Evolutionary conservation across 257 asterid species (phyloP).

Genomic region (Petunia axillaris): DNA sequence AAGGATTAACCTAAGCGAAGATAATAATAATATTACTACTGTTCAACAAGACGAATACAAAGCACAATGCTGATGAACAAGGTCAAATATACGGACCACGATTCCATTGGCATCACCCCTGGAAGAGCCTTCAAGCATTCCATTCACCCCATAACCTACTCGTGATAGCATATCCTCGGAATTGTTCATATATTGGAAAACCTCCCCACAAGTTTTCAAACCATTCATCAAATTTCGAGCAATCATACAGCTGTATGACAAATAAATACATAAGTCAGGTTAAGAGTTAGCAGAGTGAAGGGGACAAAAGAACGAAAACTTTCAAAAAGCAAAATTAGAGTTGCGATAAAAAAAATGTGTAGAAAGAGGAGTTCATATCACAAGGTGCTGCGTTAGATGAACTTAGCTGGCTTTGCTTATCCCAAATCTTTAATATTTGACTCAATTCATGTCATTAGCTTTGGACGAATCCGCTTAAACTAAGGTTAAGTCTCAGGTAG

Average conservation of each 20-base stretch:
- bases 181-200: slow-evolving; percentile 73
- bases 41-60: neutral
- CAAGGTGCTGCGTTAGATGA: too few relatives aligned
- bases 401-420: too few relatives aligned
- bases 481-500: too few relatives aligned
- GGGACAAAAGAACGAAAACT: too few relatives aligned
- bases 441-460: too few relatives aligned
- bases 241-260: slow-evolving; percentile 83
- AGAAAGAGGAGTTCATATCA: too few relatives aligned
- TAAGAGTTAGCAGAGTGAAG: neutral
- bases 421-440: too few relatives aligned
- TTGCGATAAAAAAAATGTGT: too few relatives aligned
- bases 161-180: slow-evolving; percentile 54
- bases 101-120: slow-evolving; percentile 73
- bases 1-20: neutral
- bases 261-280: slow-evolving; percentile 23
- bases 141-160: slow-evolving; percentile 53
- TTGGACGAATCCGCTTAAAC: too few relatives aligned
- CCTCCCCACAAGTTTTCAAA: slow-evolving; percentile 80
- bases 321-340: too few relatives aligned
- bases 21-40: neutral
- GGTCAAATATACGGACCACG: slow-evolving; percentile 48
- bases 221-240: slow-evolving; percentile 93
- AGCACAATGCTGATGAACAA: slow-evolving; percentile 25
- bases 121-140: slow-evolving; percentile 55